phyloP scores from a whole-genome alignment of 2,329 filamentous ascomycete species.

The Tetracladium maxilliforme region DNA sequence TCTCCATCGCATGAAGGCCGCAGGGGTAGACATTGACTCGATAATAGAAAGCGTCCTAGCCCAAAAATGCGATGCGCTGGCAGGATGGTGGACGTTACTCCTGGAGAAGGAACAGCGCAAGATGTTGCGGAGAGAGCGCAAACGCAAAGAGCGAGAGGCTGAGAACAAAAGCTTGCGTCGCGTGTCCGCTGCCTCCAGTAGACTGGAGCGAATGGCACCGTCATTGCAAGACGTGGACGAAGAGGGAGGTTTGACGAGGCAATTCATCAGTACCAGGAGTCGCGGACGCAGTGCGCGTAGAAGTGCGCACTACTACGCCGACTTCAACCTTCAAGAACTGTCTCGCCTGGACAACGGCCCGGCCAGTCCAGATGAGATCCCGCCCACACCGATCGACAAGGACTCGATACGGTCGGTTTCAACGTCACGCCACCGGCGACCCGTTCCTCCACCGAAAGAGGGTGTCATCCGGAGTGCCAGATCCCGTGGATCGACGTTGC shows the following conservation, averaged over 20 bases:
- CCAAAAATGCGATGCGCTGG: conserved; percentile 77
- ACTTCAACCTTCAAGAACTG: not conserved
- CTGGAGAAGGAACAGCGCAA: conserved; percentile 93
- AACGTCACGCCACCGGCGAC: conserved; percentile 60
- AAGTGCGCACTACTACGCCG: conserved; percentile 41
- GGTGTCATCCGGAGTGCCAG: conserved; percentile 50
- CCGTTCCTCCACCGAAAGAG: conserved; percentile 79
- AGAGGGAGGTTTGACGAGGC: conserved; percentile 45
- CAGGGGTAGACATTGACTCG: conserved; percentile 84
- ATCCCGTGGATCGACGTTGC: conserved; percentile 71
- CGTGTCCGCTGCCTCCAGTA: conserved; percentile 78
- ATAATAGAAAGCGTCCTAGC: conserved; percentile 89
- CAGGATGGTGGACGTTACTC: conserved; percentile 91
- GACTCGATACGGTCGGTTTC: conserved; percentile 62
- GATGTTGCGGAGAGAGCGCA: conserved; percentile 62
- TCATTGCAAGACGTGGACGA: conserved; percentile 68
- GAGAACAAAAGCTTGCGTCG: conserved; percentile 69
- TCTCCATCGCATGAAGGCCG: conserved; percentile 79
- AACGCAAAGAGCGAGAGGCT: conserved; percentile 69
- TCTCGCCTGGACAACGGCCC: conserved; percentile 15
- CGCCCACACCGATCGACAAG: conserved; percentile 64
- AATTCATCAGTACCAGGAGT: too few relatives aligned
- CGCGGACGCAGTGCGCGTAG: conserved; percentile 68
- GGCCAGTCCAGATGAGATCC: too few relatives aligned
- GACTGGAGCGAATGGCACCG: conserved; percentile 67